Conservation (phyloP, 2,329 filamentous ascomycete species). For the Epichloe sylvatica region DNA sequence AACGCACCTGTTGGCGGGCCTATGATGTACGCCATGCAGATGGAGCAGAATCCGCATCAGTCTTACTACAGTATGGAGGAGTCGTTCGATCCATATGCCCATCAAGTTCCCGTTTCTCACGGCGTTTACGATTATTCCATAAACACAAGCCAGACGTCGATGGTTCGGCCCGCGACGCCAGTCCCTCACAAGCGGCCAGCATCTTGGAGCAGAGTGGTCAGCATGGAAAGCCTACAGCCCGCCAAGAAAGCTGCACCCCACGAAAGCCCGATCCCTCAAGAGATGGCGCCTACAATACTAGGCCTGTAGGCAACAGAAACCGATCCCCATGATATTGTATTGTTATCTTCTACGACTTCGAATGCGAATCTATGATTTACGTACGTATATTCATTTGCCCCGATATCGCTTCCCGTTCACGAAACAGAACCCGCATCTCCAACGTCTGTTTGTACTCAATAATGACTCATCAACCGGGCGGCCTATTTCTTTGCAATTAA, state of each 20-base stretch:
- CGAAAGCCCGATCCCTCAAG: constrained; percentile 12
- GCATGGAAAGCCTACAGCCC: constrained; percentile 24
- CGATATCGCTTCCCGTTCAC: background rate
- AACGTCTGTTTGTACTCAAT: background rate
- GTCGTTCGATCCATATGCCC: constrained; percentile 6
- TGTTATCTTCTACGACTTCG: too few relatives aligned
- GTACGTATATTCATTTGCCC: too few relatives aligned
- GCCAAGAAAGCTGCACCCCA: constrained; percentile 22
- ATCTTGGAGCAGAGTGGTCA: constrained; percentile 24
- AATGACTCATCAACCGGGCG: background rate
- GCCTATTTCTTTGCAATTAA: background rate
- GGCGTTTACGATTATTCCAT: constrained; percentile 15
- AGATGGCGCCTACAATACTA: constrained; percentile 13
- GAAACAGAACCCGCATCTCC: background rate
- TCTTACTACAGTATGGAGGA: constrained; percentile 11
- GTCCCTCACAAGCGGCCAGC: constrained; percentile 25
- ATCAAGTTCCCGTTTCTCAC: constrained; percentile 7
- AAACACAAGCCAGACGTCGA: constrained; percentile 13
- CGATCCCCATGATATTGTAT: too few relatives aligned
- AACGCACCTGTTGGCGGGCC: constrained; percentile 18
- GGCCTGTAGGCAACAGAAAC: constrained; percentile 10
- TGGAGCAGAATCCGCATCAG: constrained; percentile 18
- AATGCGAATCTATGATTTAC: too few relatives aligned
- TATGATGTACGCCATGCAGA: constrained; percentile 18
- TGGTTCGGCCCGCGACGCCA: constrained; percentile 23